Evolutionary conservation across 2,329 filamentous ascomycete species (phyloP), one percentile per base, ranked within the genome.

Genomic region (Fusarium burgessii): DNA sequence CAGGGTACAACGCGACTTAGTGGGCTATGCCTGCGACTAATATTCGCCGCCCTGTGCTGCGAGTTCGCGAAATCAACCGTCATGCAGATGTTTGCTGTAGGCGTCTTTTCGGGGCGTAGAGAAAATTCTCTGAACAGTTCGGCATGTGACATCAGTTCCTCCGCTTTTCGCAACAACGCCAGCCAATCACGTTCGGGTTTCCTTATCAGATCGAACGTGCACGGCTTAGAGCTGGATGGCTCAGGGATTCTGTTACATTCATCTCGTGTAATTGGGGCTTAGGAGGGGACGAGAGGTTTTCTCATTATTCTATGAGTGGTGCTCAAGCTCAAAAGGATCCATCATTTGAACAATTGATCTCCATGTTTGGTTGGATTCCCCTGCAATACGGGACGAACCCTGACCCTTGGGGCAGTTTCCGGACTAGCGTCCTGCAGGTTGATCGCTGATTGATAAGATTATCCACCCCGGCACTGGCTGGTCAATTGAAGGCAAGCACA

Each of bases 381-480:
- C 60, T 72, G 56, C n/a, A 68, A 58, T n/a, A 47, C 29, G 51
- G 45, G 41, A 55, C 25, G 54, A 25, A 58, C 35, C 56, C 60
- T 68, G 56, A 45, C 56, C 17, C 35, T 56, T 45, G 14, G 20
- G 32, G 33, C 66, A 49, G 38, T 46, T 50, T 65, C 45, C 23
- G n/a, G 49, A 55, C 62, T 74, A 75, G 74, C 66, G 62, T 51
- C 61, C 58, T 76, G 72, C 68, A 68, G 17, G 42, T 72, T 73
- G 74, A 76, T 76, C 74, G 32, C 67, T 74, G 74, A 76, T 76
- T 76, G 74, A 76, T 76, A 75, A 76, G 74, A 76, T 76, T 76
- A 70, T 40, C 56, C 61, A 55, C 59, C 55, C 52, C 70, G 58
- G 62, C 49, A 46, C 41, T 40, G 46, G 25, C 43, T 40, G 46